These are phyloP conservation scores for Ulmus americana DNA, from an alignment of 331 rosid genomes.

Conservation along the genomic window DNA sequence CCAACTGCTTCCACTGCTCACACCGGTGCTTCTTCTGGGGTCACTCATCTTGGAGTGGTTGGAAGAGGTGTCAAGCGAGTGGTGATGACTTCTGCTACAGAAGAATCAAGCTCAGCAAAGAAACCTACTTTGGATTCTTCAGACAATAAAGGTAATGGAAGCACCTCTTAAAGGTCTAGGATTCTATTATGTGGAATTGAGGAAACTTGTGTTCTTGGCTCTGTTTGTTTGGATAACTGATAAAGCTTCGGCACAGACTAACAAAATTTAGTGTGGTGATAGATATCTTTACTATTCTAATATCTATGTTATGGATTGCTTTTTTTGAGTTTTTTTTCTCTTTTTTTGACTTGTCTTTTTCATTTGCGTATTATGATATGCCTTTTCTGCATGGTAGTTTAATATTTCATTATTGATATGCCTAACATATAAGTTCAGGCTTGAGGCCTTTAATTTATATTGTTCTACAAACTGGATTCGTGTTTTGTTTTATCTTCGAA, in stretches of 20 bases:
- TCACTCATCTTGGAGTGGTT: conserved; percentile 92
- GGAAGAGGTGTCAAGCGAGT: conserved; percentile 96
- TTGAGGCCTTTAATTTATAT: background rate
- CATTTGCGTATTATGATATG: background rate
- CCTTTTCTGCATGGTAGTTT: background rate
- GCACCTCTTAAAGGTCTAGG: conserved; percentile 31
- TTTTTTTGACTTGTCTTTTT: background rate
- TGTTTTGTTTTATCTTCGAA: background rate
- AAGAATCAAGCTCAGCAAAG: conserved; percentile 47
- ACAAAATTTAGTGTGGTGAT: background rate
- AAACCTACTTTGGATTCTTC: conserved; percentile 57
- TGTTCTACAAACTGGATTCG: background rate
- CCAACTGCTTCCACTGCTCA: conserved; percentile 81
- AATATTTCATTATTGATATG: background rate
- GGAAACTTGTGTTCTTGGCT: conserved; percentile 4
- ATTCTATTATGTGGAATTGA: conserved; percentile 5
- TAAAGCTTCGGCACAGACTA: background rate
- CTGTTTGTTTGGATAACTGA: background rate
- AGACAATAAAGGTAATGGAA: conserved; percentile 52
- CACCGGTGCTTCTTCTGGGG: conserved; percentile 63
- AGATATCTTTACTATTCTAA: background rate
- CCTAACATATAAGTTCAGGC: no score
- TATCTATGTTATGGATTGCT: conserved; percentile 3
- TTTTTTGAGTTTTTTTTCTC: background rate
- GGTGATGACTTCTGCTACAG: conserved; percentile 31